Conservation (phyloP, 805 yeast genomes). For the Cyberlindnera mrakii region DNA sequence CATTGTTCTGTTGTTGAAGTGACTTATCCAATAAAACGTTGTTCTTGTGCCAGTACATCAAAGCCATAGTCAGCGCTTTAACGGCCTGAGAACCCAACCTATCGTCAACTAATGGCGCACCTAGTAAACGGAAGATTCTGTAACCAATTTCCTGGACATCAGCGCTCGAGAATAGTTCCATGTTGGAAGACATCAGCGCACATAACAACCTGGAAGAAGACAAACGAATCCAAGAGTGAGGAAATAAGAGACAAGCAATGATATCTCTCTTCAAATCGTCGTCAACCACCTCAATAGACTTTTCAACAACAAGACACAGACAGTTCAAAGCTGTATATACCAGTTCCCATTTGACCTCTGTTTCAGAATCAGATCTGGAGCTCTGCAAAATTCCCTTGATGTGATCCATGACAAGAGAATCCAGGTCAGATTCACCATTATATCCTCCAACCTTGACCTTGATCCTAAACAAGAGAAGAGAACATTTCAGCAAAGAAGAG, state of each 20-base stretch:
- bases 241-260: constrained; percentile 59
- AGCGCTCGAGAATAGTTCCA: constrained; percentile 30
- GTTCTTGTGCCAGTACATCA: constrained; percentile 51
- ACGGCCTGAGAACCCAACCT: constrained; percentile 58
- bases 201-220: constrained; percentile 57
- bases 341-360: constrained; percentile 65
- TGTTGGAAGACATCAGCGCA: constrained; percentile 36
- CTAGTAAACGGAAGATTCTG: constrained; percentile 68
- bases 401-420: constrained; percentile 33
- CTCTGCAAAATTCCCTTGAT: constrained; percentile 29
- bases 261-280: constrained; percentile 33
- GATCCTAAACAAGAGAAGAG: constrained; percentile 66
- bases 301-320: constrained; percentile 37
- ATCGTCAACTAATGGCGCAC: constrained; percentile 69
- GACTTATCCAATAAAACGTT: constrained; percentile 28
- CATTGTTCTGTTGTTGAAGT: constrained; percentile 19
- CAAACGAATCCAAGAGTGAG: constrained; percentile 89
- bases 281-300: constrained; percentile 23
- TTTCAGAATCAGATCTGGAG: constrained; percentile 32
- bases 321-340: constrained; percentile 61
- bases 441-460: constrained; percentile 35
- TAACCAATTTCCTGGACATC: constrained; percentile 65
- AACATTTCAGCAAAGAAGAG: constrained; percentile 56
- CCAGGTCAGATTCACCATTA: constrained; percentile 38
- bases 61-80: constrained; percentile 57